Percentiles rank a stretch among this genome's conserved stretches.
phyloP scores from a whole-genome alignment of 1,139 yeast species.

The Pneumocystis oryctolagi region DNA sequence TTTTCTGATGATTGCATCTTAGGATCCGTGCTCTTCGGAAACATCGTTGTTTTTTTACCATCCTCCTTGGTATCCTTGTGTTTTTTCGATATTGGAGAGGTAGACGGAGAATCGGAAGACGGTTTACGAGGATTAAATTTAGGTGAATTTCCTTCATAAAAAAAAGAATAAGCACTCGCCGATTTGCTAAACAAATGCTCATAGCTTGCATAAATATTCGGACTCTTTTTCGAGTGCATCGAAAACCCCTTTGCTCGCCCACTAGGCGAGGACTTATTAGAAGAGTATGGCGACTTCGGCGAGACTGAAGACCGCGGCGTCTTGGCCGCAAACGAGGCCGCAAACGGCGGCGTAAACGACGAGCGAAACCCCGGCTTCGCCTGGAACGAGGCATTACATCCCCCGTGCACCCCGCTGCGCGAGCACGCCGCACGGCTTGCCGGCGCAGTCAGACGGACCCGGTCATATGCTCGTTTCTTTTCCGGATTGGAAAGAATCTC shows the following conservation, averaged over 20 bases:
- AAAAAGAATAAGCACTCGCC: neutral
- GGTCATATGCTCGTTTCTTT: constrained; percentile 8
- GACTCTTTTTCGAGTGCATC: neutral
- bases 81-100: neutral
- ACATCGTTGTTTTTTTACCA: neutral
- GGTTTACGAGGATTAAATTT: neutral
- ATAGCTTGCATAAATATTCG: neutral
- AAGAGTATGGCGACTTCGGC: neutral
- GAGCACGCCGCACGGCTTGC: neutral
- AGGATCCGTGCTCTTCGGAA: neutral
- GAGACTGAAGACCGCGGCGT: neutral
- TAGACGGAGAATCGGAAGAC: neutral
- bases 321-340: neutral
- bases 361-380: neutral
- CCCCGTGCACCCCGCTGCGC: neutral
- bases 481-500: constrained; percentile 9
- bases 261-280: neutral
- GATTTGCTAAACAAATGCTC: neutral
- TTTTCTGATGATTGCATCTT: neutral
- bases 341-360: neutral
- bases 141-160: neutral
- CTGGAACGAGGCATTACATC: neutral
- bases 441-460: constrained; percentile 2
- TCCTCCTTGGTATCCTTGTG: neutral
- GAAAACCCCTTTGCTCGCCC: neutral